Conservation (phyloP, 805 yeast species). For the Wickerhamomyces strasburgensis region DNA sequence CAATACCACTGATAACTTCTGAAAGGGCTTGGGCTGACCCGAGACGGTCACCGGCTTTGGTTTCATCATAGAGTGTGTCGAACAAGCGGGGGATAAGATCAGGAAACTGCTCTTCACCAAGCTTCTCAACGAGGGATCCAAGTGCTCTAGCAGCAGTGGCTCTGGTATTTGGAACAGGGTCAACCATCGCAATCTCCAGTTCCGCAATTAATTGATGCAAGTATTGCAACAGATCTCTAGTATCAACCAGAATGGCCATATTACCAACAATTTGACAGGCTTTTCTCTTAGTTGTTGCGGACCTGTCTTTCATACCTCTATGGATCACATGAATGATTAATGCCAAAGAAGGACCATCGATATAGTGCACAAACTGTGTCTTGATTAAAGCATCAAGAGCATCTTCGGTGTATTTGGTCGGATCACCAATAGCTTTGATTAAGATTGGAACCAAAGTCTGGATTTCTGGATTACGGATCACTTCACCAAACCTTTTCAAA, state of each 20-base stretch:
- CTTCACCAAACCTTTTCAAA: conserved; percentile 90
- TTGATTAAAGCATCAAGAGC: conserved; percentile 82
- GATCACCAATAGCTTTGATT: conserved; percentile 92
- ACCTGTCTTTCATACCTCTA: conserved; percentile 91
- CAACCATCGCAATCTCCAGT: conserved; percentile 92
- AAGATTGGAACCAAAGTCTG: conserved; percentile 84
- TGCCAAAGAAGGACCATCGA: conserved; percentile 97
- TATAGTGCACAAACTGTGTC: conserved; percentile 94
- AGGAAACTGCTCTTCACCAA: conserved; percentile 96
- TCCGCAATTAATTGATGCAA: conserved; percentile 72
- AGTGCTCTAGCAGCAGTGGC: conserved; percentile 97
- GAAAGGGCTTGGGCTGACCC: conserved; percentile 97
- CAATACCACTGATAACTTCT: conserved; percentile 91
- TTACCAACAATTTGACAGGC: conserved; percentile 98
- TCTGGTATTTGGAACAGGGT: conserved; percentile 95
- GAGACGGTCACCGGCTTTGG: conserved; percentile 81
- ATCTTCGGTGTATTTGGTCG: conserved; percentile 80
- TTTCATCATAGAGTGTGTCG: conserved; percentile 69
- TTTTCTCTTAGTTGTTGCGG: conserved; percentile 87
- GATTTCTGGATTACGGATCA: conserved; percentile 94
- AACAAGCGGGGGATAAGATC: conserved; percentile 77
- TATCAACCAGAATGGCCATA: conserved; percentile 93
- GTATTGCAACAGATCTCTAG: conserved; percentile 81
- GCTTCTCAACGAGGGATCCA: conserved; percentile 91
- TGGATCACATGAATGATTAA: conserved; percentile 90